Evolutionary conservation across 148 eudicot species (phyloP), one percentile per base, ranked within the genome.

Genomic region (Chenopodium suecicum): DNA sequence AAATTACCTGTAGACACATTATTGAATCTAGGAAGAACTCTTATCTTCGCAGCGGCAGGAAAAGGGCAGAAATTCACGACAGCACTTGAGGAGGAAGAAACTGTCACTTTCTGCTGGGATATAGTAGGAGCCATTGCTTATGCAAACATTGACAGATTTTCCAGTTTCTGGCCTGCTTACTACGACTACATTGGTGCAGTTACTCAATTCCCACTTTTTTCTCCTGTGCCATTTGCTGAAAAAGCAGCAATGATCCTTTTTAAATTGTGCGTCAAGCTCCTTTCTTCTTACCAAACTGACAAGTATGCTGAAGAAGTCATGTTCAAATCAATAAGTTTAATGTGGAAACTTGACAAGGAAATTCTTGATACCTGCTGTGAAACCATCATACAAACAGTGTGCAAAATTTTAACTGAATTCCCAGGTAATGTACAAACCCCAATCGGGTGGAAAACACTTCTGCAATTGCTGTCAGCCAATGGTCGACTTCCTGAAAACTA

Each of bases 1-100:
- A 91, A 79, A 66, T 80, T 96, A 58, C 90, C 95, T 0, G 81
- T 77, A 17, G 98, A 94, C 3, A 71, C 99, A 56, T 78, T 96
- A 88, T 68, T 89, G 29, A 90, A 91, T 77, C 91, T 96, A 0
- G 99, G 99, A 63, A 94, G 98, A 20, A 88, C 97, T 22, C 83
- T 96, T 44, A 92, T 96, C 77, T 96, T 85, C 67, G 91, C 97
- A 19, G 98, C 98, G 10, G 98, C 94, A 2, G 99, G 99, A 23
- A 96, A 91, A 85, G 99, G 99, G 25, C 99, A 94, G 66, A 96
- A 96, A 81, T 96, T 96, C 56, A 91, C 93, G 68, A 94, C 99
- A 0, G 90, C 97, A 7, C 79, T 90, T 7, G 99, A 96, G 85
- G 99, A 96, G 86, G 98, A 94, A 80, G 99, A 96, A 74, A 92